phyloP scores from a whole-genome alignment of 345 rosid genomes.

The Sisymbrium altissimum region DNA sequence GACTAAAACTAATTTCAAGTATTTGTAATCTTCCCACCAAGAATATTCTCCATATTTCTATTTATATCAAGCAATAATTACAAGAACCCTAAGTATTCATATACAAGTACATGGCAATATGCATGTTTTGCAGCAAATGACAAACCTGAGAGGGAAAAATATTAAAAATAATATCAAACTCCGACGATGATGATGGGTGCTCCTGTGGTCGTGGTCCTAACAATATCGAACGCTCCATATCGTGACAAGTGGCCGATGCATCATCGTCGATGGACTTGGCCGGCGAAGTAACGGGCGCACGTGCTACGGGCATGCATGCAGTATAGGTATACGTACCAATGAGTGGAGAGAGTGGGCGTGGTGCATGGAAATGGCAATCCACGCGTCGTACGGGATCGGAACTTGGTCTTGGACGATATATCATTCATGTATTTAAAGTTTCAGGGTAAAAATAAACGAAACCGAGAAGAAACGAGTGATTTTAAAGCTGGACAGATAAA shows the following conservation, averaged over 20 bases:
- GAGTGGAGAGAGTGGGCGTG: constrained; percentile 25
- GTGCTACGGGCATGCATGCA: constrained; percentile 43
- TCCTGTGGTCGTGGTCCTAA: constrained; percentile 21
- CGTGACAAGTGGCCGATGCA: constrained; percentile 4
- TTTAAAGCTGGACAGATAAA: constrained; percentile 14
- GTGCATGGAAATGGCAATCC: constrained; percentile 50
- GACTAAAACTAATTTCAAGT: constrained; percentile 30
- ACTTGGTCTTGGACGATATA: constrained; percentile 36
- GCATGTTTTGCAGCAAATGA: constrained; percentile 32
- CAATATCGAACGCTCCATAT: background rate
- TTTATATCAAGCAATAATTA: constrained; percentile 29
- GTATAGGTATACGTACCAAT: constrained; percentile 31
- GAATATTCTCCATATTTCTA: constrained; percentile 34
- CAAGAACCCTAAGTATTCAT: constrained; percentile 21
- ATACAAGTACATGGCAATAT: constrained; percentile 29
- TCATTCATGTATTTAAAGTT: constrained; percentile 21
- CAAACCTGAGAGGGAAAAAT: constrained; percentile 15
- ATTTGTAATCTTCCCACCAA: constrained; percentile 35
- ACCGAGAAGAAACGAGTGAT: background rate
- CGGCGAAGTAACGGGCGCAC: constrained; percentile 37
- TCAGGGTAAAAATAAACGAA: background rate
- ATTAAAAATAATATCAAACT: constrained; percentile 3
- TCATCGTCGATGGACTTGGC: constrained; percentile 10
- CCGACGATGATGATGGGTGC: constrained; percentile 23
- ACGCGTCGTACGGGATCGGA: constrained; percentile 45